Evolutionary conservation across 1,284 basidiomycete genomes (phyloP), one percentile per base, ranked within the genome.

Genomic region (Moniliella sp.): DNA sequence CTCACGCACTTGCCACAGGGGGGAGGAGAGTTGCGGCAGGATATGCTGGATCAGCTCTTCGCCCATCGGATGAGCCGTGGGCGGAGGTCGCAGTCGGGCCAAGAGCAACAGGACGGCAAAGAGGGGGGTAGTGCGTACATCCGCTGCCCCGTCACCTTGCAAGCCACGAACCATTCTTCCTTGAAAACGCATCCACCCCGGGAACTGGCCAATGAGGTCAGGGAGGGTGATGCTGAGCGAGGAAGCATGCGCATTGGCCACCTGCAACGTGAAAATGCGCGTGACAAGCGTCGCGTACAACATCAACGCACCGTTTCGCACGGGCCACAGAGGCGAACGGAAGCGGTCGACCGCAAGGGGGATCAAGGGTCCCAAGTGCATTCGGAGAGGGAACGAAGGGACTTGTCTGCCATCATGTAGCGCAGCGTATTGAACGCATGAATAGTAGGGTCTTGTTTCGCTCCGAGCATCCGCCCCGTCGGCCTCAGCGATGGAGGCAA

Each of bases 261-360:
- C 32, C 2, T 31, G 28, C 4, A 46, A 32, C 18, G 37, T 39
- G 31, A 62, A 55, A 55, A 50, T 43, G 15, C 58, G 49, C 21
- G 43, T 54, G 32, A 46, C 38, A 16, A 61, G 47, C 2, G 55
- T 44, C 9, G 53, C 45, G 26, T 52, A 62, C 18, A 61, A 48
- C 56, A 62, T 59, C 50, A 61, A 52, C 18, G 54, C 48, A 25
- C 53, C 61, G 36, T 62, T 62, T 25, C 61, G 57, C 18, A 57
- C 37, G 30, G 51, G 46, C 61, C 61, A 62, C 42, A 50, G 49
- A 9, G 43, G 32, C 8, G 58, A 61, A 17, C 38, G 44, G 39
- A 62, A 62, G 27, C 49, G 43, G 18, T 45, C 37, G 35, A 62
- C 51, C 11, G 57, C 46, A 13, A 60, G 26, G 13, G 51, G 38